Conservation (phyloP, 129 eudicot genomes). For the Mikania micrantha region DNA sequence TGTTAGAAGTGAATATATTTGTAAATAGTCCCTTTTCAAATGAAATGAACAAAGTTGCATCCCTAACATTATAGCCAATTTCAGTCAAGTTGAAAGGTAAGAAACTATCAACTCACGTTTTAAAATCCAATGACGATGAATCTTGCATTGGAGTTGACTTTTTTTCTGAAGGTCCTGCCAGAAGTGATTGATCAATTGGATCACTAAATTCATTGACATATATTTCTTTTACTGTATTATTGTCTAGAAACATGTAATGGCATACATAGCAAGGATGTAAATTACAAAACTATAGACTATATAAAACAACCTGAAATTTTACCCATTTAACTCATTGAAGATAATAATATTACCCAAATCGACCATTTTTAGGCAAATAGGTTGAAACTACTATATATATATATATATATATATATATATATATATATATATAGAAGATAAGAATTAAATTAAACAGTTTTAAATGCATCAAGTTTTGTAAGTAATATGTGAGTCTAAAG, state of each 20-base stretch:
- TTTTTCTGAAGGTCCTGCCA: slow-evolving; percentile 70
- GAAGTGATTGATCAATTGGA: slow-evolving; percentile 6
- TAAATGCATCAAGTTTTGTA: not conserved
- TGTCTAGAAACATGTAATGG: not conserved
- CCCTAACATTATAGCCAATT: not conserved
- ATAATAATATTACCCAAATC: not conserved
- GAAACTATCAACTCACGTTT: slow-evolving; percentile 55
- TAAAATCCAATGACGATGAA: slow-evolving; percentile 59
- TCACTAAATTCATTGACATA: not conserved
- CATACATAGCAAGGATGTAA: not conserved
- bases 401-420: not conserved
- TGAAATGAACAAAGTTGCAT: not conserved
- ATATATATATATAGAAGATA: not conserved
- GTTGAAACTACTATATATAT: not conserved
- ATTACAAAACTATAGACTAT: not conserved
- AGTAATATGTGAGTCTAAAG: not conserved
- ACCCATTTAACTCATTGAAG: not conserved
- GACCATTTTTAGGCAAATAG: not conserved
- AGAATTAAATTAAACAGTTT: not conserved
- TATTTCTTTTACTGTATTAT: not conserved
- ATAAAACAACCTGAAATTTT: not conserved
- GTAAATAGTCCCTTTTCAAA: not conserved
- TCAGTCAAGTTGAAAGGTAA: not conserved
- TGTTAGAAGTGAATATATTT: not conserved
- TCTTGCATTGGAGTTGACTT: slow-evolving; percentile 51